Conservation (phyloP, 73 alveolate species). For the Tetrahymena borealis region DNA sequence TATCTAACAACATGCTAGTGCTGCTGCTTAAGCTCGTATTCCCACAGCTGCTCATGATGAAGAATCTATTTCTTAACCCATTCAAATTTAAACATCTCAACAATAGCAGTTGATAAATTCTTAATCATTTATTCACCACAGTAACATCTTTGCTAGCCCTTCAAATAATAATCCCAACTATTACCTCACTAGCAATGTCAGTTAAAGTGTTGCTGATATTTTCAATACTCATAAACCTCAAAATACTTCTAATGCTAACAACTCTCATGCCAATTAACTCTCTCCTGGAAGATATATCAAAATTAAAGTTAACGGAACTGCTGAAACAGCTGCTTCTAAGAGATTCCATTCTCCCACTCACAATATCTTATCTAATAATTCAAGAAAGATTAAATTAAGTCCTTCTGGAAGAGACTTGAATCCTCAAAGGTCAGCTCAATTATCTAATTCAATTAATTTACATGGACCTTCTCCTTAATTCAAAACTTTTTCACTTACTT, state of each 20-base stretch:
- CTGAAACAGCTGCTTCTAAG: not conserved
- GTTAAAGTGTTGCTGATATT: not conserved
- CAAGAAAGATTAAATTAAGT: not conserved
- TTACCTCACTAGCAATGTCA: not conserved
- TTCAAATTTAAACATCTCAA: not conserved
- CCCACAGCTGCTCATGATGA: not conserved
- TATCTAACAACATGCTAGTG: not conserved
- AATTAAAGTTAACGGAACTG: not conserved
- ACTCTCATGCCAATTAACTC: not conserved
- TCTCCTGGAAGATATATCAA: not conserved
- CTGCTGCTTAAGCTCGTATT: not conserved
- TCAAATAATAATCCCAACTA: not conserved
- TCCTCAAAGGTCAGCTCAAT: not conserved
- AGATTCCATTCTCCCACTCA: not conserved
- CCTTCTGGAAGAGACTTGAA: not conserved
- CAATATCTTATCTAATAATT: not conserved
- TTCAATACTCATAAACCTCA: not conserved
- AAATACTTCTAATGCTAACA: not conserved
- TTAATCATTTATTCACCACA: not conserved
- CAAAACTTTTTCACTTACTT: not conserved
- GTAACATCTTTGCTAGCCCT: not conserved
- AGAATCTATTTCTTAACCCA: not conserved
- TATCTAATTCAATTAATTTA: not conserved
- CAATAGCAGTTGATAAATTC: not conserved
- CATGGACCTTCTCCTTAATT: not conserved